Percentiles rank a stretch among this genome's conserved stretches.
phyloP scores from a whole-genome alignment of 2,329 filamentous ascomycete species.

The Colletotrichum sp. region DNA sequence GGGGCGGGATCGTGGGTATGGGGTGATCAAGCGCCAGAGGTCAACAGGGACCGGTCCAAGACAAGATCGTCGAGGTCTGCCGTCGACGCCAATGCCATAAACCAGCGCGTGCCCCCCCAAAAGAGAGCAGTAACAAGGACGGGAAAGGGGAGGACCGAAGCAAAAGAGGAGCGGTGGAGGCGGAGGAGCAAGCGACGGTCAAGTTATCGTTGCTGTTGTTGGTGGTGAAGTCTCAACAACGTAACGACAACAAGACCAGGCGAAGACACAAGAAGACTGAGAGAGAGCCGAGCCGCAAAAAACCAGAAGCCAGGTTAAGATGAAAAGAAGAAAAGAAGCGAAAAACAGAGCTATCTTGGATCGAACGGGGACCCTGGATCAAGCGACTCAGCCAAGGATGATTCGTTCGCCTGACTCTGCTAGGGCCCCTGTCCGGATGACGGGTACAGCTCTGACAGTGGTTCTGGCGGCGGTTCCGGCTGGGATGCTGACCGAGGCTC shows the following conservation, averaged over 20 bases:
- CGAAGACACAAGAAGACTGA: not conserved
- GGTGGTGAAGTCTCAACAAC: not conserved
- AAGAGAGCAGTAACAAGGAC: not conserved
- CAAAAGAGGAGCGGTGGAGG: not conserved
- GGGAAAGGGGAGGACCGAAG: not conserved
- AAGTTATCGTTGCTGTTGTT: not conserved
- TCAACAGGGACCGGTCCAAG: not conserved
- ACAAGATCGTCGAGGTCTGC: not conserved
- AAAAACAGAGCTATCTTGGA: not conserved
- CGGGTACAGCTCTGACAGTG: slow-evolving; percentile 1
- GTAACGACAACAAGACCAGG: not conserved
- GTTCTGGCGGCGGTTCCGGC: not conserved
- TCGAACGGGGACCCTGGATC: slow-evolving; percentile 1
- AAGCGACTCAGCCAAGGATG: not conserved
- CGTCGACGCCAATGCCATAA: not conserved
- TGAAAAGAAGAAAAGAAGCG: not conserved
- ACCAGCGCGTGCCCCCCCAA: not conserved
- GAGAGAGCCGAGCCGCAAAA: not conserved
- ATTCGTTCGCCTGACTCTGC: slow-evolving; percentile 5
- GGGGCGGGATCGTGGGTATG: not conserved
- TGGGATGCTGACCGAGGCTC: not conserved
- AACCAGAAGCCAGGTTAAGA: not conserved
- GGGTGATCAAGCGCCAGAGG: not conserved
- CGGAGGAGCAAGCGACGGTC: not conserved
- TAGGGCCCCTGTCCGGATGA: slow-evolving; percentile 12